Base-by-base conservation (phyloP, 495 filamentous ascomycete species). In the Penicillium ucsense region DNA sequence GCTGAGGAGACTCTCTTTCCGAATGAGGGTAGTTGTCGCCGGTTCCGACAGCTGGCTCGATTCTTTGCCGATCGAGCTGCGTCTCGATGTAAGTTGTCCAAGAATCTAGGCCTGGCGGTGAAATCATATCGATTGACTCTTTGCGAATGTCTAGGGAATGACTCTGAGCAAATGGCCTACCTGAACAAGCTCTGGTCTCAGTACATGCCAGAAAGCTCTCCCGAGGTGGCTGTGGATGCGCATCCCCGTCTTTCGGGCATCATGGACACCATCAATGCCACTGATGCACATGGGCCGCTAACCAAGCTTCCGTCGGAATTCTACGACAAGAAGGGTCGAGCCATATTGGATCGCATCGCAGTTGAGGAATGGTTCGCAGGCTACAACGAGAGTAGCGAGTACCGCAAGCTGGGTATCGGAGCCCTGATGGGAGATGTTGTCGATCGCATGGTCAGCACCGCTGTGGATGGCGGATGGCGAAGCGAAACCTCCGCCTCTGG, bases 341-440 rank as follows among this genome's bases (percentile, higher is more conserved):
- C 69, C 3, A 82, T 89, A 41, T 77, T 96, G 45, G 85, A 96
- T 43, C 75, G 75, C 30, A 86, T 96, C 41, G 79, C 74, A 37
- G 82, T 87, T 2, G 92, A 98, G 53, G 94, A 98, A 67, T 97
- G 92, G 92, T 97, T 84, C 59, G 67, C 80, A 6, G 92, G 91
- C 4, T 98, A 89, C 61, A 74, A 73, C 35, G 88, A 95, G 66
- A 88, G 79, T 46, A 64, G 57, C 28, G 92, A 98, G 64, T 97
- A 92, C 70, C 81, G 92, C 5, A 77, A 71, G 53, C 70, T 98
- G 3, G 92, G 94, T 3, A 90, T 95, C 48, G 92, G 92, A 37
- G 78, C 74, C 10, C 65, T 97, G 11, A 65, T 94, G 56, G 90
- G 88, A 3, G 92, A 98, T 60, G 65, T 95, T 32, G 81, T 88